Evolutionary conservation across 176 grass and related monocot genomes (phyloP).

Genomic region (Carex parvula): DNA sequence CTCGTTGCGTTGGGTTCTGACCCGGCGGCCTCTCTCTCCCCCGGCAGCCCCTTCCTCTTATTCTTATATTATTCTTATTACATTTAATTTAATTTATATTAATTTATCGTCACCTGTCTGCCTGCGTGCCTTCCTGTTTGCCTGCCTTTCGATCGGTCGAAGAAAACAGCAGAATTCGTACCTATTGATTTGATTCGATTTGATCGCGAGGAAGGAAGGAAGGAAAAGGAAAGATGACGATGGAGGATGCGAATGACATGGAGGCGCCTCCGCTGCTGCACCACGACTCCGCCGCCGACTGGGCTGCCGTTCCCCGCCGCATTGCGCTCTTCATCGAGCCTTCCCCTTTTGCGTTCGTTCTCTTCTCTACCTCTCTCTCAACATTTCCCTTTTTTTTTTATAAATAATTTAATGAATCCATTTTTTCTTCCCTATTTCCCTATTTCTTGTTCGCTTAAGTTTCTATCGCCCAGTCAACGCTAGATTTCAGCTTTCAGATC

Average conservation of each 20-base stretch:
- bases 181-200: neutral
- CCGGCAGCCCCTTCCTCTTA: too few relatives aligned
- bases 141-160: neutral
- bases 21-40: too few relatives aligned
- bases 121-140: too few relatives aligned
- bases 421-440: neutral
- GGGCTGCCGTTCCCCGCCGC: slow-evolving; percentile 59
- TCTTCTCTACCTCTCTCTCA: neutral
- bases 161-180: too few relatives aligned
- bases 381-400: neutral
- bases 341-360: slow-evolving; percentile 79
- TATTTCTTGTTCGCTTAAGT: neutral
- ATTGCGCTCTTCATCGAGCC: slow-evolving; percentile 92
- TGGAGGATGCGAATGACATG: slow-evolving; percentile 35
- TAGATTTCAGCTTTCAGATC: neutral
- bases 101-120: too few relatives aligned
- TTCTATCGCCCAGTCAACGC: neutral
- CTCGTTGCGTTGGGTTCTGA: too few relatives aligned
- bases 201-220: neutral
- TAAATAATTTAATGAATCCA: too few relatives aligned
- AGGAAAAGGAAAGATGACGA: neutral
- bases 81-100: too few relatives aligned
- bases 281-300: slow-evolving; percentile 32
- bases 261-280: slow-evolving; percentile 28
- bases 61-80: too few relatives aligned